phyloP scores from a whole-genome alignment of 2,329 filamentous ascomycete genomes.

The Penicillium expansum region DNA sequence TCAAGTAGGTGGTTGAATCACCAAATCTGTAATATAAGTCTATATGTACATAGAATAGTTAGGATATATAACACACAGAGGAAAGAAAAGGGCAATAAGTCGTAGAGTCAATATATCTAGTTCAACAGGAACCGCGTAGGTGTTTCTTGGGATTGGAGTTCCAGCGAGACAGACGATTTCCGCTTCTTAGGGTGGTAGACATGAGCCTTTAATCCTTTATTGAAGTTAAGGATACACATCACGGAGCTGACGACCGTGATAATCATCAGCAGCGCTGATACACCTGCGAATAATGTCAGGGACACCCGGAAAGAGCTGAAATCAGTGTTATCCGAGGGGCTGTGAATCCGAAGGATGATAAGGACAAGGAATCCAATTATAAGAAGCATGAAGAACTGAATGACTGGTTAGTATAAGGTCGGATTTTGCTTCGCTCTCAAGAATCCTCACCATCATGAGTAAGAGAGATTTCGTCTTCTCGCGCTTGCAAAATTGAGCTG shows the following conservation, averaged over 20 bases:
- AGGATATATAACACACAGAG: not conserved
- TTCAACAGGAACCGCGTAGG: constrained; percentile 6
- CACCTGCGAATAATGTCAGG: constrained; percentile 15
- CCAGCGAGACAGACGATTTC: constrained; percentile 1
- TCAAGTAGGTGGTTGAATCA: not conserved
- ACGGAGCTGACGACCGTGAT: constrained; percentile 14
- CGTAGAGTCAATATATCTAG: not conserved
- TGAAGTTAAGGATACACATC: constrained; percentile 20
- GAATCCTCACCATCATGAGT: constrained; percentile 13
- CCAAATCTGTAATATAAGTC: not conserved
- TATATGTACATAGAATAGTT: not conserved
- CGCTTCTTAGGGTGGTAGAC: not conserved
- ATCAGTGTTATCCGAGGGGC: not conserved
- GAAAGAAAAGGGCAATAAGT: not conserved
- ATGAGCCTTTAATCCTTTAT: constrained; percentile 19
- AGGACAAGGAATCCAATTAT: constrained; percentile 12
- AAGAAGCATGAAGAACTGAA: constrained; percentile 12
- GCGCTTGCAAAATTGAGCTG: constrained; percentile 17
- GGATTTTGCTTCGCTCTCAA: not conserved
- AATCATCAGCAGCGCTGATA: constrained; percentile 14
- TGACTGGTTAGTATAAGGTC: not conserved
- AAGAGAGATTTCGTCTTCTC: constrained; percentile 19
- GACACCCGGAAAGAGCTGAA: constrained; percentile 14
- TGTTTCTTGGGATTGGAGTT: constrained; percentile 2
- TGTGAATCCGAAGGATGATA: constrained; percentile 10